Conservation (phyloP, 345 rosid genomes). For the Gossypium raimondii region DNA sequence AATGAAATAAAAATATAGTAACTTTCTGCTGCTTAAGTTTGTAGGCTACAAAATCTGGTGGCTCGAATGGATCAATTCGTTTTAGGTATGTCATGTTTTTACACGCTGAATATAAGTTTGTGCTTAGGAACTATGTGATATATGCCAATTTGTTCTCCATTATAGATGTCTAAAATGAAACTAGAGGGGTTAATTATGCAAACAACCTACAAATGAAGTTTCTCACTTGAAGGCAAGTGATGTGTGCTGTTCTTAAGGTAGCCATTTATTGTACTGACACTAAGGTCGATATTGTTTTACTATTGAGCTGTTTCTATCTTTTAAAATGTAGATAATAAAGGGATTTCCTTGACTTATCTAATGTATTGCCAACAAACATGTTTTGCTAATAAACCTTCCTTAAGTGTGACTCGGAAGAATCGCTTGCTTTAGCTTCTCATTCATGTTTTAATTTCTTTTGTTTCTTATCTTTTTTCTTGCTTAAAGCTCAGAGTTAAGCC, state of each 20-base stretch:
- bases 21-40: conserved; percentile 29
- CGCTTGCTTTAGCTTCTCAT: conserved; percentile 1
- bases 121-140: neutral
- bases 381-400: neutral
- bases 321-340: neutral
- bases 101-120: neutral
- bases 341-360: neutral
- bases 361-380: neutral
- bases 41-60: conserved; percentile 91
- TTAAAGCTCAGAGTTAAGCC: conserved; percentile 91
- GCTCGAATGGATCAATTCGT: conserved; percentile 87
- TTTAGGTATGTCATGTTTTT: conserved; percentile 53
- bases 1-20: conserved; percentile 6
- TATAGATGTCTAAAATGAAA: neutral
- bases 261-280: neutral
- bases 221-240: neutral
- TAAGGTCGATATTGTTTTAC: neutral
- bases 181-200: neutral
- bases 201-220: neutral
- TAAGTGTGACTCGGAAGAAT: neutral
- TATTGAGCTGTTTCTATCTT: neutral
- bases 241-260: neutral
- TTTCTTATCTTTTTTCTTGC: conserved; percentile 20
- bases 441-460: conserved; percentile 12
- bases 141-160: neutral